Evolutionary conservation across 352 stramenopile species (phyloP).

Genomic region (Globisporangium recalcitrans): DNA sequence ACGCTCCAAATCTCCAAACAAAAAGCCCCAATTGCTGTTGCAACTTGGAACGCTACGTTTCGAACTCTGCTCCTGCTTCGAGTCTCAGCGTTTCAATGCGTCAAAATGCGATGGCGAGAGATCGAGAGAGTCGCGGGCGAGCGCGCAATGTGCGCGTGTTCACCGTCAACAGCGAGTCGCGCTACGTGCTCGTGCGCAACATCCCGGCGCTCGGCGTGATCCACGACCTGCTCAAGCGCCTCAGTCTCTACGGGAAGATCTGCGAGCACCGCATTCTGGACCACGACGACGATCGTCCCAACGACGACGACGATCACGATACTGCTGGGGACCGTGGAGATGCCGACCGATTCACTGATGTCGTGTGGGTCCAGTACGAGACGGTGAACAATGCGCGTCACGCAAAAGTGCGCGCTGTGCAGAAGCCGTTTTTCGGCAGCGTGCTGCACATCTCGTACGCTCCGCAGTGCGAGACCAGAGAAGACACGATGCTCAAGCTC

Average conservation of each 20-base stretch:
- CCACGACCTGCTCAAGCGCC: conserved; percentile 45
- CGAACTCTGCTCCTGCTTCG: no score
- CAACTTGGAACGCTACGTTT: no score
- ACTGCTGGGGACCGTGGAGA: conserved; percentile 14
- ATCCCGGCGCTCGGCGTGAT: conserved; percentile 51
- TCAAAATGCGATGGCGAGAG: conserved; percentile 5
- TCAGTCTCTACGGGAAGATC: conserved; percentile 49
- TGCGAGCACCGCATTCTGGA: conserved; percentile 49
- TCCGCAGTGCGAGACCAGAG: conserved; percentile 48
- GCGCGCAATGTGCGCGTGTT: conserved; percentile 38
- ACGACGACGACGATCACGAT: neutral
- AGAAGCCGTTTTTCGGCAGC: conserved; percentile 63
- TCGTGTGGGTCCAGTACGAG: conserved; percentile 70
- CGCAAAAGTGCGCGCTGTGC: conserved; percentile 49
- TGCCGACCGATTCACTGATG: conserved; percentile 44
- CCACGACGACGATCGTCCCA: conserved; percentile 31
- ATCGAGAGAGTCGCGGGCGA: neutral
- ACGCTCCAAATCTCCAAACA: no score
- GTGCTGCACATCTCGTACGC: conserved; percentile 59
- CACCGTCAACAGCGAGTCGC: conserved; percentile 54
- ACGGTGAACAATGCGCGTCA: conserved; percentile 70
- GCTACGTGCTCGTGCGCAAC: conserved; percentile 58
- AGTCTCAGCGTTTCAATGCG: no score
- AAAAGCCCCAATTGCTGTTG: no score
- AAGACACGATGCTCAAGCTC: conserved; percentile 63